Percentiles rank a stretch among this genome's conserved stretches.
Evolutionary conservation across 208 protist genomes (phyloP).

Genomic region (Vickermania spadyakhi): DNA sequence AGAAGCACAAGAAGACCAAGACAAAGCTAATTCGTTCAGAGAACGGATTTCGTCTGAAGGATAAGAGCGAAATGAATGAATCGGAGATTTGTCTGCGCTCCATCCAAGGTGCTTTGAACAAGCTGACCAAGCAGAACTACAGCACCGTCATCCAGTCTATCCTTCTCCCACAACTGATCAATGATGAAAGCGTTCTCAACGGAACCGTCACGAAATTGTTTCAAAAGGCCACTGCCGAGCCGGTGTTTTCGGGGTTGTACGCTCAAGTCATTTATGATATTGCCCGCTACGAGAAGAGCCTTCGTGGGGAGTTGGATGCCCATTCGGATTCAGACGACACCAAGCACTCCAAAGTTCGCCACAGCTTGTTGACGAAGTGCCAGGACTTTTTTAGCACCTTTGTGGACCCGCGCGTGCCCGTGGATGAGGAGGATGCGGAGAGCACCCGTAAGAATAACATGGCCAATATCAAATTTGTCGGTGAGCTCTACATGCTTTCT

Average conservation of each 20-base stretch:
- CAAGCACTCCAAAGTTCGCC: slow-evolving; percentile 16
- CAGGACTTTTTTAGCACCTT: slow-evolving; percentile 51
- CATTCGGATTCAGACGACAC: not conserved
- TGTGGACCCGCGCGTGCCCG: slow-evolving; percentile 8
- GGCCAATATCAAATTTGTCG: slow-evolving; percentile 88
- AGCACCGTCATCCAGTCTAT: slow-evolving; percentile 52
- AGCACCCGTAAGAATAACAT: slow-evolving; percentile 75
- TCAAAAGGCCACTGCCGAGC: slow-evolving; percentile 79
- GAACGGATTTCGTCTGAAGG: slow-evolving; percentile 74
- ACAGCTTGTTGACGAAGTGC: slow-evolving; percentile 31
- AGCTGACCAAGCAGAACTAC: slow-evolving; percentile 83
- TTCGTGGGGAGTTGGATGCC: slow-evolving; percentile 6
- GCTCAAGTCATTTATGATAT: slow-evolving; percentile 66
- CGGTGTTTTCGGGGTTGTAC: slow-evolving; percentile 82
- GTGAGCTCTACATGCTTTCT: slow-evolving; percentile 72
- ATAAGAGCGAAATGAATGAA: slow-evolving; percentile 56
- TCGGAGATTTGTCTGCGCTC: slow-evolving; percentile 57
- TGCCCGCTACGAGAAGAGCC: slow-evolving; percentile 65
- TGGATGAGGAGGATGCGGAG: slow-evolving; percentile 47
- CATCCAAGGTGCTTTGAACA: slow-evolving; percentile 79
- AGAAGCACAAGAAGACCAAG: slow-evolving; percentile 50
- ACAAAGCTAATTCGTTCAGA: slow-evolving; percentile 72
- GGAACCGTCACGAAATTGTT: slow-evolving; percentile 77
- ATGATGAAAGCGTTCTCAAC: slow-evolving; percentile 44
- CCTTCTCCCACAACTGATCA: slow-evolving; percentile 58